A percentile compares a stretch with the other conserved stretches of the same genome.
These are phyloP conservation scores for Sugiyamaella neomexicana DNA, from an alignment of 1,139 yeast species.

Conservation along the genomic window DNA sequence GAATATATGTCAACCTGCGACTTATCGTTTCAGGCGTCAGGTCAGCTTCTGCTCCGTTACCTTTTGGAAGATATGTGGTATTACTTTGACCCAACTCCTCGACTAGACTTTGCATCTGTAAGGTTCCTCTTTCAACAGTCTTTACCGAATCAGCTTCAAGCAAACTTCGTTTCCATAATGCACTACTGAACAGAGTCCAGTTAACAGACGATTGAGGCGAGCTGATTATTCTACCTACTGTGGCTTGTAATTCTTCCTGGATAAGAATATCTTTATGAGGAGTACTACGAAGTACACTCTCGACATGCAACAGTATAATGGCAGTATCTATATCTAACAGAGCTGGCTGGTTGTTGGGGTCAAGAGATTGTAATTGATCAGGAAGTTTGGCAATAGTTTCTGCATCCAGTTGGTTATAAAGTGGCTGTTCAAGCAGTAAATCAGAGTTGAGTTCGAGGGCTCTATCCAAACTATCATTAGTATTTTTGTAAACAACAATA, in stretches of 20 bases:
- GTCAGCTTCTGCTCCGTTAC: constrained; percentile 31
- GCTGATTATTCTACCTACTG: constrained; percentile 69
- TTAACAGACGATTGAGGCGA: constrained; percentile 52
- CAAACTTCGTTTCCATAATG: constrained; percentile 87
- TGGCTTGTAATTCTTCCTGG: constrained; percentile 78
- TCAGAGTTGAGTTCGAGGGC: constrained; percentile 69
- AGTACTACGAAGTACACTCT: constrained; percentile 63
- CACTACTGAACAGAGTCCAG: constrained; percentile 80
- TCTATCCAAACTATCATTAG: constrained; percentile 29
- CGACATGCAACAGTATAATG: constrained; percentile 67
- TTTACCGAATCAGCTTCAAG: constrained; percentile 78
- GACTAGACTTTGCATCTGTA: constrained; percentile 89
- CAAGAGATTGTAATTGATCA: constrained; percentile 51
- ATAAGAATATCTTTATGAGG: constrained; percentile 71
- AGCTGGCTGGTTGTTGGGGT: constrained; percentile 81
- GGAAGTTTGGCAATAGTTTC: constrained; percentile 60
- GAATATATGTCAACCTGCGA: constrained; percentile 67
- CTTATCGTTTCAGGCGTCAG: constrained; percentile 31
- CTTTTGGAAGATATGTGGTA: constrained; percentile 58
- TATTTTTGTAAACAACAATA: not conserved
- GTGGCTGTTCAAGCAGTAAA: constrained; percentile 73
- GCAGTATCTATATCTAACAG: constrained; percentile 69
- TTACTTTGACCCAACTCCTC: constrained; percentile 82
- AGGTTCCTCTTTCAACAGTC: constrained; percentile 89
- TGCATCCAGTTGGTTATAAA: constrained; percentile 39